Evolutionary conservation across 2,329 filamentous ascomycete genomes (phyloP).

Genomic region (Anthostomella pinea): DNA sequence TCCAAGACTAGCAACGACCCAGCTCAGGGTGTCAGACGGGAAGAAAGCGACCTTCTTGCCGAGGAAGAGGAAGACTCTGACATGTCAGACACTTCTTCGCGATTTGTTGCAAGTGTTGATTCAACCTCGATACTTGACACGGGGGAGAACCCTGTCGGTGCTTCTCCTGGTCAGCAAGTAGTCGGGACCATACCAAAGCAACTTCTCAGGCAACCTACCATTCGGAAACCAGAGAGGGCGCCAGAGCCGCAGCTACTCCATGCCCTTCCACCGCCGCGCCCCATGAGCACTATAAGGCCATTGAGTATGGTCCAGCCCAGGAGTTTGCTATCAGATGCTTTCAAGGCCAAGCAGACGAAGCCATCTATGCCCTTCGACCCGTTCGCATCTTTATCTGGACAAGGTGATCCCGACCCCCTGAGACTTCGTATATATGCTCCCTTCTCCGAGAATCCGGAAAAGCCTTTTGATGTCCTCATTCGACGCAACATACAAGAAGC

Average conservation of each 20-base stretch:
- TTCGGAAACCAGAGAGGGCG: constrained; percentile 57
- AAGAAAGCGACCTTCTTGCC: constrained; percentile 50
- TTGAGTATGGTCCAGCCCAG: constrained; percentile 67
- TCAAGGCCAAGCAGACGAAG: constrained; percentile 70
- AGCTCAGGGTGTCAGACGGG: constrained; percentile 40
- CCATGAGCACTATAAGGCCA: constrained; percentile 60
- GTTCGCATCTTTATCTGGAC: constrained; percentile 73
- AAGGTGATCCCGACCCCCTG: constrained; percentile 74
- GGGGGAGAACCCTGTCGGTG: constrained; percentile 55
- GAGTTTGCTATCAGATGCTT: constrained; percentile 67
- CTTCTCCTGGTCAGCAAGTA: constrained; percentile 54
- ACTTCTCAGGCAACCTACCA: constrained; percentile 60
- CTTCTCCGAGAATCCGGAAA: constrained; percentile 62
- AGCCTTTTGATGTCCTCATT: constrained; percentile 70
- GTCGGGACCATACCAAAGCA: constrained; percentile 63
- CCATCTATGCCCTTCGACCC: constrained; percentile 70
- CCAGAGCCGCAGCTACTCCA: constrained; percentile 57
- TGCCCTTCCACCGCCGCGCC: constrained; percentile 68
- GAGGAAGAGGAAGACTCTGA: constrained; percentile 61
- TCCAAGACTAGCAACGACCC: constrained; percentile 52
- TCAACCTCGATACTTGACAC: constrained; percentile 69
- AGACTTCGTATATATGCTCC: constrained; percentile 75
- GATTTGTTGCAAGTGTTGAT: constrained; percentile 66
- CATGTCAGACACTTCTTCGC: constrained; percentile 60
- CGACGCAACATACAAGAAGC: constrained; percentile 67